Conservation (phyloP, 495 filamentous ascomycete genomes). For the Daldinia vernicosa region DNA sequence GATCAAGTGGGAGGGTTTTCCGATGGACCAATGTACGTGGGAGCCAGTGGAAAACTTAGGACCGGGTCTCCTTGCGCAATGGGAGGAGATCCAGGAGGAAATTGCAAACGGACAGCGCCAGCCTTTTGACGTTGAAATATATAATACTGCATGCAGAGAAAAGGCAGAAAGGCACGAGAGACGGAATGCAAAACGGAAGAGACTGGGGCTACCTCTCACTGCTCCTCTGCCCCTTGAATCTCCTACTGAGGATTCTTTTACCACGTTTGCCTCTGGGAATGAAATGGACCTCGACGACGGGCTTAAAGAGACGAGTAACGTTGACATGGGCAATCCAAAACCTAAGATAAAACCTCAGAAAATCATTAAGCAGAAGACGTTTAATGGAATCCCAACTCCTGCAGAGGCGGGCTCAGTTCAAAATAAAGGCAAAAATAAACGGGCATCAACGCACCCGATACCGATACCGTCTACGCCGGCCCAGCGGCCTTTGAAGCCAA, state of each 20-base stretch:
- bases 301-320: conserved; percentile 10
- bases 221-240: conserved; percentile 22
- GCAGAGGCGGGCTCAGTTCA: background rate
- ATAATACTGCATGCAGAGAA: conserved; percentile 46
- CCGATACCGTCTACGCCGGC: conserved; percentile 6
- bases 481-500: background rate
- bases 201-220: conserved; percentile 46
- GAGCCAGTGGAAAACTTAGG: conserved; percentile 67
- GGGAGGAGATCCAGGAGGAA: conserved; percentile 61
- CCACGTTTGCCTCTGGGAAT: background rate
- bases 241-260: conserved; percentile 5
- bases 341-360: conserved; percentile 4
- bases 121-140: conserved; percentile 62
- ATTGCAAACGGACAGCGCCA: conserved; percentile 52
- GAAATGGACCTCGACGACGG: conserved; percentile 2
- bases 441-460: background rate
- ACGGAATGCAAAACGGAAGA: conserved; percentile 57
- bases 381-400: background rate
- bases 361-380: conserved; percentile 19
- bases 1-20: conserved; percentile 74
- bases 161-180: conserved; percentile 54
- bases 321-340: background rate
- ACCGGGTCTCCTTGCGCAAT: conserved; percentile 57
- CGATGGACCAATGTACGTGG: conserved; percentile 67
- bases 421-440: background rate